Conservation (phyloP, 192 early-diverging fungal species). For the Backusella parvicylindrica region DNA sequence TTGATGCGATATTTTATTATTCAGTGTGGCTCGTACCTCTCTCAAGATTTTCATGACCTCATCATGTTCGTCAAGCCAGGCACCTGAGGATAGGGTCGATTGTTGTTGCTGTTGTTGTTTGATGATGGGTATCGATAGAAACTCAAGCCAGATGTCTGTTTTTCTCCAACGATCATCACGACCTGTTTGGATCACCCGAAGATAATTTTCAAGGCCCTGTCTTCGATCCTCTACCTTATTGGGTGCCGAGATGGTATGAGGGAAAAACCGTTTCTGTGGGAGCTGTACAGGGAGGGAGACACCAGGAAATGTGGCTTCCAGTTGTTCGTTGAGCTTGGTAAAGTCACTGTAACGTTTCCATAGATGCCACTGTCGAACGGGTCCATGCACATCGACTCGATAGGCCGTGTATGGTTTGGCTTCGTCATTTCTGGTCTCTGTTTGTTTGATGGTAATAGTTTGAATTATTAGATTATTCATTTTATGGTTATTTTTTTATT, state of each 20-base stretch:
- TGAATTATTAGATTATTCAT: slow-evolving; percentile 39
- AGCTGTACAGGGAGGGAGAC: slow-evolving; percentile 55
- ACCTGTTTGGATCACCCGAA: slow-evolving; percentile 65
- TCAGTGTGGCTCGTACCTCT: slow-evolving; percentile 69
- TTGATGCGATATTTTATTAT: slow-evolving; percentile 65
- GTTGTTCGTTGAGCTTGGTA: slow-evolving; percentile 60
- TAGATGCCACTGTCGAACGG: slow-evolving; percentile 79
- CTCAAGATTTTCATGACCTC: slow-evolving; percentile 54
- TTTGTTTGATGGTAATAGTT: slow-evolving; percentile 50
- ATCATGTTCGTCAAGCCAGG: slow-evolving; percentile 78
- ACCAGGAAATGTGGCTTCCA: slow-evolving; percentile 61
- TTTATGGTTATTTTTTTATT: background rate
- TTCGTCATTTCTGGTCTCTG: slow-evolving; percentile 45
- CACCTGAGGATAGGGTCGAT: slow-evolving; percentile 56
- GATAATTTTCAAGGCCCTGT: slow-evolving; percentile 73
- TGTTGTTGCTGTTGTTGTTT: slow-evolving; percentile 42
- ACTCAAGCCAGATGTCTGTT: slow-evolving; percentile 69
- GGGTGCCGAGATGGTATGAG: slow-evolving; percentile 55
- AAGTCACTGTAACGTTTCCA: slow-evolving; percentile 88
- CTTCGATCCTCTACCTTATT: slow-evolving; percentile 70
- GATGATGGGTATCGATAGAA: slow-evolving; percentile 62
- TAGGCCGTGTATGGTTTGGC: slow-evolving; percentile 67
- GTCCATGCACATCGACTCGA: slow-evolving; percentile 67
- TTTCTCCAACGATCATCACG: slow-evolving; percentile 78
- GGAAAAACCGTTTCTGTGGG: slow-evolving; percentile 72